phyloP scores from a whole-genome alignment of 257 asterid species.

The Capsicum chinense region DNA sequence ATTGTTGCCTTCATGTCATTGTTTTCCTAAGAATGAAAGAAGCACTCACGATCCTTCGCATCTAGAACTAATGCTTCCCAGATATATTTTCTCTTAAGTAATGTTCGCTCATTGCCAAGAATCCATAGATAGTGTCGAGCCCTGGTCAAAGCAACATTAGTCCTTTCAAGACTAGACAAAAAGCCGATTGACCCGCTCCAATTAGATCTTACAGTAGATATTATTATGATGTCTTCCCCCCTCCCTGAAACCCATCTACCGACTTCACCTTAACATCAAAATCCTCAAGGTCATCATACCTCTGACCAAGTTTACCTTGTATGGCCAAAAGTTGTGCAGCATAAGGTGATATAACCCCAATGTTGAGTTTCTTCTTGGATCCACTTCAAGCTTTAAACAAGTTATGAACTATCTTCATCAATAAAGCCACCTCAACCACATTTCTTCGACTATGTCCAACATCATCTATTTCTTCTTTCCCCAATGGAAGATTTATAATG shows the following conservation, averaged over 20 bases:
- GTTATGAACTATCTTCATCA: constrained; percentile 51
- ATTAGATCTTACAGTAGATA: constrained; percentile 70
- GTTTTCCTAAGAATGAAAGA: constrained; percentile 59
- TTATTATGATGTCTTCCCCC: constrained; percentile 65
- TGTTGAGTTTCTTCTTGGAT: constrained; percentile 48
- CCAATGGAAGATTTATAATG: constrained; percentile 52
- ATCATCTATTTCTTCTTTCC: constrained; percentile 57
- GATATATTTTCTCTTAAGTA: constrained; percentile 43
- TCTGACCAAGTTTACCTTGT: constrained; percentile 41
- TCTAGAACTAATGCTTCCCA: constrained; percentile 58
- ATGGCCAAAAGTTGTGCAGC: constrained; percentile 69
- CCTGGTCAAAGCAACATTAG: constrained; percentile 75
- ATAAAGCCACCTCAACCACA: constrained; percentile 68
- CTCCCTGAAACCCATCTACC: constrained; percentile 79
- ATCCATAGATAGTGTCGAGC: constrained; percentile 84
- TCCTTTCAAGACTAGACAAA: constrained; percentile 53
- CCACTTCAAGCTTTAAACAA: constrained; percentile 55
- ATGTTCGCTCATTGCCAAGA: constrained; percentile 61
- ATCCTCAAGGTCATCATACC: constrained; percentile 40
- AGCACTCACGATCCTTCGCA: constrained; percentile 57
- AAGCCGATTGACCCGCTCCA: constrained; percentile 60
- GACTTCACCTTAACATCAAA: constrained; percentile 69
- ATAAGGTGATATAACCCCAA: constrained; percentile 76
- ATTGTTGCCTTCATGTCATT: constrained; percentile 43
- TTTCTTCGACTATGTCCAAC: constrained; percentile 56